Base-by-base conservation (phyloP, 495 filamentous ascomycete species). In the Tetracladium setigerum region DNA sequence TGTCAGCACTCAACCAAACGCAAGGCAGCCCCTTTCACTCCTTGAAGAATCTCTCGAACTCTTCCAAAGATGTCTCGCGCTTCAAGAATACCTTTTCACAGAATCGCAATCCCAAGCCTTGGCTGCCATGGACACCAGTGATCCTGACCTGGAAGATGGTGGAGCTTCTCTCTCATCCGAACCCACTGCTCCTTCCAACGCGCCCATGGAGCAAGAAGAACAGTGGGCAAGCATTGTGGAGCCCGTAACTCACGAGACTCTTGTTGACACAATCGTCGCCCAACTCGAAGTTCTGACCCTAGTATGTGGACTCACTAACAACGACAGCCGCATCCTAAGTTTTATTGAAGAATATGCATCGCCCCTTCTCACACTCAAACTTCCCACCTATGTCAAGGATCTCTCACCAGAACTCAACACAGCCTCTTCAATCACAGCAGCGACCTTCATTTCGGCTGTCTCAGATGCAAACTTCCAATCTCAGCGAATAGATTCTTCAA, bases 201-300 rank as follows among this genome's bases (percentile, higher is more conserved):
- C 46, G 14, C 30, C 38, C 4, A 30, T 35, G 6, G 35, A 67
- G 17, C 53, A 68, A 46, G 68, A 75, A 35, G 77, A 77, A 51
- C 69, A 78, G 56, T 83, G 79, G 78, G 81, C 73, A 14, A 69
- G 69, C 1, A 69, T 87, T 30, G 65, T 78, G 9, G 75, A 81
- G 41, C 79, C 81, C 0, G 66, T 83, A 15, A 83, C 80, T 2
- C 72, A 77, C 30, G 67, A 72, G 24, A 73, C 79, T 1, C 68
- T 87, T 1, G 69, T 84, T 1, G 83, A 87, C 36, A 85, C 81
- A 1, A 68, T 74, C 2, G 61, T 81, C 22, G 81, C 82, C 11
- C 77, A 82, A 51, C 50, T 86, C 11, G 73, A 74, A 27, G 69
- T 79, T 1, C 54, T 86, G 45, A 76, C 77, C 2, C 63, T 67